These are phyloP conservation scores for Pseudogymnoascus sp. DNA, from an alignment of 2,329 filamentous ascomycete genomes.

Conservation along the genomic window DNA sequence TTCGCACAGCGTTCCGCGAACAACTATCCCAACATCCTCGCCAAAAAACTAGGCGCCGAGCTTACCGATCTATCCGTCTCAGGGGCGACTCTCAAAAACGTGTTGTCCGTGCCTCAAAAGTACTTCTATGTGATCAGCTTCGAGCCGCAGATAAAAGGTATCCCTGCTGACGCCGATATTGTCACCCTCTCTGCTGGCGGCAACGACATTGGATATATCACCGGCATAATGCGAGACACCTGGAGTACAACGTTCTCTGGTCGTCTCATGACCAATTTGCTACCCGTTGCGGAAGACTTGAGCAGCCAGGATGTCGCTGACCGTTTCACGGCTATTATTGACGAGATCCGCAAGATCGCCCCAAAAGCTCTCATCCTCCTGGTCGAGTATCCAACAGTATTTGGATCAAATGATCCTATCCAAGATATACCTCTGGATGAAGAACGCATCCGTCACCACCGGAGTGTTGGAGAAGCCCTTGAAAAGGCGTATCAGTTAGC, in stretches of 20 bases:
- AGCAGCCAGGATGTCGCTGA: neutral
- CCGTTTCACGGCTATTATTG: constrained; percentile 8
- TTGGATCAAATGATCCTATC: neutral
- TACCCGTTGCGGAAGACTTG: neutral
- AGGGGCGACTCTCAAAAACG: constrained; percentile 33
- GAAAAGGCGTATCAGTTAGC: neutral
- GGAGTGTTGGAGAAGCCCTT: neutral
- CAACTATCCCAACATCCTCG: constrained; percentile 33
- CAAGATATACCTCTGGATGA: neutral
- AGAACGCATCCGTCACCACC: neutral
- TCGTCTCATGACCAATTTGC: neutral
- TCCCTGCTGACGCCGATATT: constrained; percentile 31
- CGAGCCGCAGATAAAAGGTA: constrained; percentile 29
- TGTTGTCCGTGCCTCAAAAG: constrained; percentile 30
- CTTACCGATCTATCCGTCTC: constrained; percentile 31
- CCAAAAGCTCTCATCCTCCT: neutral
- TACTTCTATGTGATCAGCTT: constrained; percentile 22
- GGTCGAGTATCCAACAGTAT: neutral
- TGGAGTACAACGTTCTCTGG: constrained; percentile 13
- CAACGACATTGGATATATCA: constrained; percentile 34
- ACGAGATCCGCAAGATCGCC: constrained; percentile 1
- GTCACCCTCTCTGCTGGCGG: constrained; percentile 33
- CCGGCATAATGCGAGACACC: constrained; percentile 30
- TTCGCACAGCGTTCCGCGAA: constrained; percentile 28
- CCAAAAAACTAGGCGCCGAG: constrained; percentile 17